Percentiles rank a stretch among this genome's conserved stretches.
These are phyloP conservation scores for Naganishia liquefaciens DNA, from an alignment of 1,284 basidiomycete species.

Conservation along the genomic window DNA sequence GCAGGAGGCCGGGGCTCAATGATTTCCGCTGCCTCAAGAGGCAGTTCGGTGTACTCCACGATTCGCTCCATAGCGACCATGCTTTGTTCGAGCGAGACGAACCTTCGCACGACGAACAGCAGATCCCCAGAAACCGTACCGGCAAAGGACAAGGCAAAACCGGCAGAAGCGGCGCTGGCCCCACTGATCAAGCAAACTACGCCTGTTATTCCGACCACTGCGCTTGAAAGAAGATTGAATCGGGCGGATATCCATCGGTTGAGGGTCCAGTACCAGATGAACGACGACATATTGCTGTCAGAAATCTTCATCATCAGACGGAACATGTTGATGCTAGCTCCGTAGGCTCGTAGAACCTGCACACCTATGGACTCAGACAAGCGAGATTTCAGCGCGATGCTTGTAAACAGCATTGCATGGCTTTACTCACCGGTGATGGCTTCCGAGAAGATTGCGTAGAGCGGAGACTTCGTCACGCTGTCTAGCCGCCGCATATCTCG, in stretches of 20 bases:
- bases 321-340: constrained; percentile 69
- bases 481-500: constrained; percentile 86
- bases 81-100: constrained; percentile 83
- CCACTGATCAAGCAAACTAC: constrained; percentile 69
- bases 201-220: constrained; percentile 71
- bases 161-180: constrained; percentile 75
- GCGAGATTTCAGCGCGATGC: too few relatives aligned
- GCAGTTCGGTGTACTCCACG: constrained; percentile 82
- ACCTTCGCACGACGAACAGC: constrained; percentile 63
- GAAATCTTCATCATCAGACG: constrained; percentile 75
- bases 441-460: constrained; percentile 90
- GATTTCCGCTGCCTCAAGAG: constrained; percentile 74
- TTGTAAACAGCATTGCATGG: too few relatives aligned
- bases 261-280: constrained; percentile 80
- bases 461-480: constrained; percentile 82
- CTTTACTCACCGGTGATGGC: constrained; percentile 74
- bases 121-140: constrained; percentile 72
- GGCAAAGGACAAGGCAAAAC: constrained; percentile 78
- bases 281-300: constrained; percentile 67
- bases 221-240: constrained; percentile 76
- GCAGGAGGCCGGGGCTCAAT: constrained; percentile 79
- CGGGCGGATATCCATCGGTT: constrained; percentile 58
- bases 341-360: constrained; percentile 31
- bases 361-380: constrained; percentile 5
- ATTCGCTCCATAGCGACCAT: constrained; percentile 88